A percentile compares a stretch with the other conserved stretches of the same genome.
phyloP scores from a whole-genome alignment of 306 rosid species.

The Mimosa pudica region DNA sequence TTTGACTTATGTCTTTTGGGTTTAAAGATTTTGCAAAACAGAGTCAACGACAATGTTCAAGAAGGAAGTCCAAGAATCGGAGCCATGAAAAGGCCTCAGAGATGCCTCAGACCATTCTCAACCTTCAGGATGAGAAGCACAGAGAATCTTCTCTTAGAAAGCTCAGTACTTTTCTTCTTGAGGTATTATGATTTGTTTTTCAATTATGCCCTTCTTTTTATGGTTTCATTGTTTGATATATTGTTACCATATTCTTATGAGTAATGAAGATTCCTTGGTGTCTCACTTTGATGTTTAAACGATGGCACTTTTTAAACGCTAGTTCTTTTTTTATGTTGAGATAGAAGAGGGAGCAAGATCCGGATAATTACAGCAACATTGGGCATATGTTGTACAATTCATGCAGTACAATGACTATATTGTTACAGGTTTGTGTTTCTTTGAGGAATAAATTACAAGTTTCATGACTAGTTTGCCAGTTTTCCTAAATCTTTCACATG shows the following conservation, averaged over 20 bases:
- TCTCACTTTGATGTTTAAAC: not conserved
- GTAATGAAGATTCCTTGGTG: not conserved
- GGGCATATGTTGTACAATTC: constrained; percentile 26
- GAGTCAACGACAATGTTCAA: not conserved
- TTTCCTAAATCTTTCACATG: not conserved
- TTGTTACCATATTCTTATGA: not conserved
- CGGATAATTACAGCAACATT: constrained; percentile 15
- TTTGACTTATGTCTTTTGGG: not conserved
- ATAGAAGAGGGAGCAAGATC: constrained; percentile 29
- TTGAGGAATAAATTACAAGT: not conserved
- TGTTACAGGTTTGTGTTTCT: constrained; percentile 3
- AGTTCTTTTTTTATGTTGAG: not conserved
- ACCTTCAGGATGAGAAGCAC: constrained; percentile 1
- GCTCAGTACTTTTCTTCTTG: constrained; percentile 27
- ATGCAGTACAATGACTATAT: constrained; percentile 24
- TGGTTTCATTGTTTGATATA: not conserved
- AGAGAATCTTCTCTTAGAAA: constrained; percentile 21
- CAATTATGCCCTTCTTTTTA: not conserved
- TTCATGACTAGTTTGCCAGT: not conserved
- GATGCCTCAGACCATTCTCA: constrained; percentile 15
- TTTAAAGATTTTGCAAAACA: not conserved
- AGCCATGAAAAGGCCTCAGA: not conserved
- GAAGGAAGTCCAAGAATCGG: constrained; percentile 13
- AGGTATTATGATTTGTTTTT: constrained; percentile 4
- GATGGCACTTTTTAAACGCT: not conserved